phyloP scores from a whole-genome alignment of 2,329 filamentous ascomycete genomes.

The Talaromyces pinophilus region DNA sequence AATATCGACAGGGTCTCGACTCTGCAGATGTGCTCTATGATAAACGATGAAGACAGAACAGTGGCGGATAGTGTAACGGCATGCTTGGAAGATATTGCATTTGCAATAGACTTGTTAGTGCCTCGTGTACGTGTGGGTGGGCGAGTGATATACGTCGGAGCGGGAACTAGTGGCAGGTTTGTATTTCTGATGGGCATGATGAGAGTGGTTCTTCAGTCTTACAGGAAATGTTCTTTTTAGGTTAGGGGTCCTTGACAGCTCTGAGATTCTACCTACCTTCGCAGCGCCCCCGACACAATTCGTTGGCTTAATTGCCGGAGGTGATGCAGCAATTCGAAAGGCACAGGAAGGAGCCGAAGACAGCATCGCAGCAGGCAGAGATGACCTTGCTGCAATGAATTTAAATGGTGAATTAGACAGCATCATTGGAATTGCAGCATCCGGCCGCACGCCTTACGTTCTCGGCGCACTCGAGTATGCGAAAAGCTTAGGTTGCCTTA shows the following conservation, averaged over 20 bases:
- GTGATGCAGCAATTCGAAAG: constrained; percentile 43
- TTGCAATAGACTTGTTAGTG: constrained; percentile 37
- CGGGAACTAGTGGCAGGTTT: constrained; percentile 49
- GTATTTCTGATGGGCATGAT: constrained; percentile 1
- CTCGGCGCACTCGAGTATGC: constrained; percentile 43
- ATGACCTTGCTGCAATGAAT: constrained; percentile 35
- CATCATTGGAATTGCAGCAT: constrained; percentile 48
- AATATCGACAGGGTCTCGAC: constrained; percentile 43
- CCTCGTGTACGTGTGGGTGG: constrained; percentile 38
- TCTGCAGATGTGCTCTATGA: constrained; percentile 41
- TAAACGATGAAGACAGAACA: constrained; percentile 41
- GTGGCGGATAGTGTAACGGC: constrained; percentile 36
- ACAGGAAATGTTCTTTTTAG: constrained; percentile 25
- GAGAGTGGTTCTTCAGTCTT: not conserved
- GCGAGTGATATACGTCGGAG: constrained; percentile 44
- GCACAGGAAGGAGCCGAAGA: constrained; percentile 50
- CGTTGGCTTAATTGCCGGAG: constrained; percentile 46
- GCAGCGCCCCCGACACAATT: constrained; percentile 45
- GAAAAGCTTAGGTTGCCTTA: constrained; percentile 38
- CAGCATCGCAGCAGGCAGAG: constrained; percentile 33
- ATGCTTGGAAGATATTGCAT: constrained; percentile 38
- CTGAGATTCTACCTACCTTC: constrained; percentile 48
- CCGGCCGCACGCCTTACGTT: constrained; percentile 48
- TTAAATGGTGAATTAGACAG: constrained; percentile 38
- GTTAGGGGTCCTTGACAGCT: constrained; percentile 46